Evolutionary conservation across 1,284 basidiomycete species (phyloP).

Genomic region (Puccinia horiana): DNA sequence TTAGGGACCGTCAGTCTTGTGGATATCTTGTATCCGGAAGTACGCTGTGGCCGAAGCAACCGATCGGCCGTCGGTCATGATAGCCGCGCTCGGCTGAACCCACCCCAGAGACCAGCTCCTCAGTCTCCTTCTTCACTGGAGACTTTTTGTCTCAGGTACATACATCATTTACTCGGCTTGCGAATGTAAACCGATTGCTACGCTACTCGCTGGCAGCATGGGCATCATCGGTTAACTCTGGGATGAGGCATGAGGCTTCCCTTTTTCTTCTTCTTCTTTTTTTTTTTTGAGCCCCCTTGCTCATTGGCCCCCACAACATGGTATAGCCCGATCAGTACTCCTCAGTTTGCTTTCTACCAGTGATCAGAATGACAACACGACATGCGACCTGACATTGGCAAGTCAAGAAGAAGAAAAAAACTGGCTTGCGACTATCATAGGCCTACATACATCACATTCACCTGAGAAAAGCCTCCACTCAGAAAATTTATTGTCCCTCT

Average conservation of each 20-base stretch:
- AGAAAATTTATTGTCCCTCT: not conserved
- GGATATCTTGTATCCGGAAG: not conserved
- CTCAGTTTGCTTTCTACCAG: slow-evolving; percentile 1
- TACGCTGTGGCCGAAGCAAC: not conserved
- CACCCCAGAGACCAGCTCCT: not conserved
- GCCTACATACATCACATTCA: not conserved
- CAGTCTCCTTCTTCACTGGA: not conserved
- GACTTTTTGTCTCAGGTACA: slow-evolving; percentile 15
- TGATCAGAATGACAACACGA: slow-evolving; percentile 6
- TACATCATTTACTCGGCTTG: not conserved
- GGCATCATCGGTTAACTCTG: not conserved
- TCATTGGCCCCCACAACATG: not conserved
- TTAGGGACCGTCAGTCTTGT: not conserved
- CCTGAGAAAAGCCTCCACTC: slow-evolving; percentile 7
- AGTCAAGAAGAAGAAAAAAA: not conserved
- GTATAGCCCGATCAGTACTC: slow-evolving; percentile 23
- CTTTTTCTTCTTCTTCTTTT: not conserved
- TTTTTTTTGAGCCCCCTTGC: slow-evolving; percentile 3
- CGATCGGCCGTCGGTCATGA: not conserved
- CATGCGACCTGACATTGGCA: not conserved
- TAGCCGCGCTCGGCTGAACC: not conserved
- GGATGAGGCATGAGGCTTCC: not conserved
- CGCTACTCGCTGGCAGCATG: slow-evolving; percentile 3
- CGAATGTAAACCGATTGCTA: not conserved
- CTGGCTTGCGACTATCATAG: slow-evolving; percentile 1